Base-by-base conservation (phyloP, 2,329 filamentous ascomycete genomes). In the Colletotrichum noveboracense region DNA sequence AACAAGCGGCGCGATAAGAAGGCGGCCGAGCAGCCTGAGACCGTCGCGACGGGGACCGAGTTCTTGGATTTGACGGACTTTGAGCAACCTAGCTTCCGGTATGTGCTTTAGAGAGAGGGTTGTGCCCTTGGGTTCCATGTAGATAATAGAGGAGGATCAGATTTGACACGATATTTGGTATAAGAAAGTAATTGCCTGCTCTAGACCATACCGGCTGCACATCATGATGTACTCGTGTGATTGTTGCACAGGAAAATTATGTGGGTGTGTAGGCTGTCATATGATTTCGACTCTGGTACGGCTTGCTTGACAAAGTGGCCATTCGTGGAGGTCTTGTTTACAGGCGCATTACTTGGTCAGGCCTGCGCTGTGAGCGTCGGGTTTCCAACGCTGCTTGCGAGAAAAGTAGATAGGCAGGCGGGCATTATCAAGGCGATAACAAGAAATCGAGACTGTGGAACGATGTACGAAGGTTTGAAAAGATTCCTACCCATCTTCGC, bases 1-100 rank as follows among this genome's bases (percentile, higher is more conserved):
- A 80, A 81, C 34, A 77, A 71, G 13, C 72, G 79, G 13, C 77
- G 80, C 16, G 80, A 83, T 26, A 82, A 82, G 68, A 73, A 76
- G 69, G 75, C 76, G 2, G 70, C 76, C 1, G 79, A 80, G 38
- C 24, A 77, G 30, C 68, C 72, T 1, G 70, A 78, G 43, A 48
- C 34, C 7, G 32, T 38, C 5, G 52, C 66, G 6, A 52, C 66
- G 7, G 76, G 78, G 21, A 78, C 78, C 4, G 76, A 80, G 72
- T 79, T 81, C 43, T 43, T 79, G 55, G 80, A 81, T 64, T 21
- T 80, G 43, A 79, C 80, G 5, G 79, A 81, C 26, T 80, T 78
- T 36, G 74, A 80, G 71, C 78, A 80, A 38, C 75, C 78, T 0
- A 48, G 62, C 34, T 80, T 80, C 62, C 78, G 79, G 16, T 80